These are phyloP conservation scores for Rhododendron williamsianum DNA, from an alignment of 148 eudicot species.

Conservation along the genomic window DNA sequence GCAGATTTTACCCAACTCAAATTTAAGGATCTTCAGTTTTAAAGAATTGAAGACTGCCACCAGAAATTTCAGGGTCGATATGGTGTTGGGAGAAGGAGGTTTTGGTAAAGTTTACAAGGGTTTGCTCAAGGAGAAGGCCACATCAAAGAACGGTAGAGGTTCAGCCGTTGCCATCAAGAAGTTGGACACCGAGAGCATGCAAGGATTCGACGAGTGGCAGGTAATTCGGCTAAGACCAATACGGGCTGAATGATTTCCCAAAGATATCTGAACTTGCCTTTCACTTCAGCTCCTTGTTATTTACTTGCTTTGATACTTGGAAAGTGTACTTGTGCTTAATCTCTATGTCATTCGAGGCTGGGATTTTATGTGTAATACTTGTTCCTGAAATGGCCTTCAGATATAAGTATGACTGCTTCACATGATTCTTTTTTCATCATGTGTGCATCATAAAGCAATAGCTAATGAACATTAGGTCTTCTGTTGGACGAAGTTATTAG, in stretches of 20 bases:
- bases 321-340: background rate
- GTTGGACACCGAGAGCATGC: constrained; percentile 64
- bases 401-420: background rate
- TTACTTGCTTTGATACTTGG: background rate
- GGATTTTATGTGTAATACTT: background rate
- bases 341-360: background rate
- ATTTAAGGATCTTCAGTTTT: constrained; percentile 48
- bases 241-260: background rate
- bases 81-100: constrained; percentile 70
- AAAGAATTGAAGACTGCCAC: constrained; percentile 54
- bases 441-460: background rate
- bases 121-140: constrained; percentile 48
- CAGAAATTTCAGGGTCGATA: constrained; percentile 44
- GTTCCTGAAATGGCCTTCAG: constrained; percentile 1
- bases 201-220: constrained; percentile 88
- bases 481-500: background rate
- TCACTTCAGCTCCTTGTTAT: background rate
- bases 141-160: constrained; percentile 27
- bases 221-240: constrained; percentile 19
- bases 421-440: background rate
- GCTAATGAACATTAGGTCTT: background rate
- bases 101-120: constrained; percentile 80
- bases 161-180: constrained; percentile 63
- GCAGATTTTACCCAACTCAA: constrained; percentile 36
- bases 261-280: background rate